These are phyloP conservation scores for Kluyveromyces lactis DNA, from an alignment of 805 yeast genomes.

Conservation along the genomic window DNA sequence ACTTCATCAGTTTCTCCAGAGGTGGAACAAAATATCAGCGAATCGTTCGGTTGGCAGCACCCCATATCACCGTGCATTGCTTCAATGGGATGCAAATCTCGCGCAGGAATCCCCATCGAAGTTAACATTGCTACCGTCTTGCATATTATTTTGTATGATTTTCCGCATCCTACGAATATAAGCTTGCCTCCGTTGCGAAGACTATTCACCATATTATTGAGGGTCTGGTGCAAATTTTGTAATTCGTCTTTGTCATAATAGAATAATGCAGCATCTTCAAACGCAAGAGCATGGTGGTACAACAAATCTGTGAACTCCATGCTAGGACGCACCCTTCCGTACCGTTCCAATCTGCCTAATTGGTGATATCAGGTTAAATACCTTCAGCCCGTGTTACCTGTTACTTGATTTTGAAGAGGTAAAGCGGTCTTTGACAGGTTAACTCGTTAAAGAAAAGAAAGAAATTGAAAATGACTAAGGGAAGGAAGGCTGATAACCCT, in stretches of 20 bases:
- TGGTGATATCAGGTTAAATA: no score
- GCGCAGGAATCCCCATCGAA: constrained; percentile 65
- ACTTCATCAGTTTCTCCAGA: constrained; percentile 84
- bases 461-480: no score
- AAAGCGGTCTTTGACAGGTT: no score
- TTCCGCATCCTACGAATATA: constrained; percentile 77
- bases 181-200: constrained; percentile 51
- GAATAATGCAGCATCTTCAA: constrained; percentile 13
- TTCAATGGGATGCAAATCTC: constrained; percentile 70
- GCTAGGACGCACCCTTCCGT: no score
- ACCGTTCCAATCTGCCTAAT: no score
- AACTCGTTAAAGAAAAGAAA: no score
- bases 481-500: no score
- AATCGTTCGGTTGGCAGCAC: constrained; percentile 46
- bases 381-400: no score
- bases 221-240: constrained; percentile 3
- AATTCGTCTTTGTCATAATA: constrained; percentile 8
- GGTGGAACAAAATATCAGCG: constrained; percentile 56
- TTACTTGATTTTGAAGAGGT: no score
- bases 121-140: constrained; percentile 77
- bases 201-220: constrained; percentile 20
- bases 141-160: constrained; percentile 68
- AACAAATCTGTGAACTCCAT: constrained; percentile 12
- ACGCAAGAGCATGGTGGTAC: constrained; percentile 14
- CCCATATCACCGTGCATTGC: constrained; percentile 92